Base-by-base conservation (phyloP, 208 protist genomes). In the Leishmania guyanensis region DNA sequence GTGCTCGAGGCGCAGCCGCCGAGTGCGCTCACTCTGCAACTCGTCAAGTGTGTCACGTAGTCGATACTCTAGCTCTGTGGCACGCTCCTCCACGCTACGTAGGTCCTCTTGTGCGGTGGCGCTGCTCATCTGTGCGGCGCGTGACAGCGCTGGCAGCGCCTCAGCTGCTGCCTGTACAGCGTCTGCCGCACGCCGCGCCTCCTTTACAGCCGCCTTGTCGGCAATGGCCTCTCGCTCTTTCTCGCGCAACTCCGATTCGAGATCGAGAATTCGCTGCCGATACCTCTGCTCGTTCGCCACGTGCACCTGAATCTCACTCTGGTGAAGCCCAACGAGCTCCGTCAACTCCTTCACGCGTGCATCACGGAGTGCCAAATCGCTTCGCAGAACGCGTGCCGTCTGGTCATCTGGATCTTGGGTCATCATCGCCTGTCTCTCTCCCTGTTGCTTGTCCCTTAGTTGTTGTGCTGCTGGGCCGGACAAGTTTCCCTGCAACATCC, bases 271-370 rank as follows among this genome's bases (percentile, higher is more conserved):
- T 51, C 91, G 87, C 75, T 85, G 75, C 6, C 91, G 89, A 54
- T 96, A 96, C 51, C 70, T 51, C 62, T 75, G 74, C 75, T 96
- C 92, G 68, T 84, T 87, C 33, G 80, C 66, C 0, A 89, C 88
- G 81, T 91, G 83, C 22, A 79, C 83, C 22, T 86, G 79, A 22
- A 94, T 91, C 56, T 94, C 91, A 3, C 69, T 54, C 68, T 96
- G 93, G 64, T 94, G 91, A 46, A 86, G 83, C 48, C 80, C 58
- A 0, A 92, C 82, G 56, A 92, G 81, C 50, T 90, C 86, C 17
- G 87, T 71, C 43, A 92, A 72, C 77, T 86, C 84, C 9, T 51
- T 17, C 20, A 86, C 81, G 20, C 86, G 86, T 65, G 82, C 72
- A 43, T 79, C 79, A 9, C 85, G 78, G 36, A 90, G n/a, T 39